Evolutionary conservation across 75 land plant species (phyloP).

Genomic region (Cunninghamia lanceolata): DNA sequence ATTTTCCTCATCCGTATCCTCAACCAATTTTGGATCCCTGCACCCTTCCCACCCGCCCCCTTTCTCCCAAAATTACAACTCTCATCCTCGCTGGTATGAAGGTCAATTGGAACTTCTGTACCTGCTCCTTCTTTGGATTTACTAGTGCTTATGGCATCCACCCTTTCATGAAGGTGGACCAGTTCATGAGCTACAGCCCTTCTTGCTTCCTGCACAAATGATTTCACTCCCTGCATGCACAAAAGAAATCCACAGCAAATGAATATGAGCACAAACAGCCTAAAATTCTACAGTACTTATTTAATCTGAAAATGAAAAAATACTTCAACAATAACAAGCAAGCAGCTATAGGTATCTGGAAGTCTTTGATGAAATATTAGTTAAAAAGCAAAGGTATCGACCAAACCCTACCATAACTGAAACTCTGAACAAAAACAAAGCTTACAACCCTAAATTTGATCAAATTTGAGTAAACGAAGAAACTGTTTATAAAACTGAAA

Average conservation of each 20-base stretch:
- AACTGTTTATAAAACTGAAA: background rate
- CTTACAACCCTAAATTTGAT: background rate
- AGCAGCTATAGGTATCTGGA: background rate
- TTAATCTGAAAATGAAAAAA: background rate
- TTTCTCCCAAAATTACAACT: background rate
- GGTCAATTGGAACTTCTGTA: background rate
- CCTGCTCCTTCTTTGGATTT: background rate
- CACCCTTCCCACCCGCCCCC: background rate
- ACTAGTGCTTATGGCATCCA: slow-evolving; percentile 15
- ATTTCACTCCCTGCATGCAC: slow-evolving; percentile 23
- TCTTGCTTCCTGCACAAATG: slow-evolving; percentile 27
- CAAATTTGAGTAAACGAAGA: background rate
- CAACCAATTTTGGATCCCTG: background rate
- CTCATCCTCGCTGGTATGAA: background rate
- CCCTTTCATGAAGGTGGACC: slow-evolving; percentile 17
- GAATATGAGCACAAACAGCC: background rate
- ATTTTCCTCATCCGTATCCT: background rate
- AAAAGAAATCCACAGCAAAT: background rate
- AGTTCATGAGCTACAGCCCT: slow-evolving; percentile 20
- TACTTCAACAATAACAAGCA: background rate
- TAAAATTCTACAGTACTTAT: background rate
- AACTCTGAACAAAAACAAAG: background rate
- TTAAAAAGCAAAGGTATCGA: background rate
- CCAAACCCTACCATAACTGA: background rate
- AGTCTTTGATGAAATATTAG: background rate